Evolutionary conservation across 192 early-diverging fungal genomes (phyloP).

Genomic region (Funneliformis geosporum): DNA sequence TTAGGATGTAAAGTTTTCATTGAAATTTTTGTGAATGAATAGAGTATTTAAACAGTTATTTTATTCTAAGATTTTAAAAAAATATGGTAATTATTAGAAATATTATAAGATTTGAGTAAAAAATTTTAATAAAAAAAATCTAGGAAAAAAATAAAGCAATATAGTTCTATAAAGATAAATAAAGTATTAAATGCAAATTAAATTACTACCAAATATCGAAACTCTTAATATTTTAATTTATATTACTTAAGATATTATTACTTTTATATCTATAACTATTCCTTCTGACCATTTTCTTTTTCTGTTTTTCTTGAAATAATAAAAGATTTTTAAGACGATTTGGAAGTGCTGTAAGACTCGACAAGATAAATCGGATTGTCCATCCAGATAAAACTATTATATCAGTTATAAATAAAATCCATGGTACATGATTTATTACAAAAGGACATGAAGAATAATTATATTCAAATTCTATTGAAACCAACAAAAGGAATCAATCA

Average conservation of each 20-base stretch:
- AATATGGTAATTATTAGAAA: too few relatives aligned
- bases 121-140: too few relatives aligned
- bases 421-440: slow-evolving; percentile 32
- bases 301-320: neutral
- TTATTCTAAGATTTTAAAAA: too few relatives aligned
- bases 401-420: slow-evolving; percentile 14
- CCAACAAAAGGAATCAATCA: neutral
- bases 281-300: neutral
- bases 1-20: neutral
- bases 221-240: neutral
- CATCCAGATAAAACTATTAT: slow-evolving; percentile 3
- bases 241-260: neutral
- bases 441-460: slow-evolving; percentile 30
- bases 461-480: slow-evolving; percentile 26
- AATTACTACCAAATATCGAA: too few relatives aligned
- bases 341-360: neutral
- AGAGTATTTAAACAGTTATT: too few relatives aligned
- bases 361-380: neutral
- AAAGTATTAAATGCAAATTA: too few relatives aligned
- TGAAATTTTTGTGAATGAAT: too few relatives aligned
- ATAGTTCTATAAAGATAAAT: neutral
- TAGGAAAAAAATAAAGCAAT: too few relatives aligned
- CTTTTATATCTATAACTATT: too few relatives aligned
- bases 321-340: neutral
- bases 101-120: too few relatives aligned